Base-by-base conservation (phyloP, 108 stramenopile species). In the Aureococcus anophagefferens region DNA sequence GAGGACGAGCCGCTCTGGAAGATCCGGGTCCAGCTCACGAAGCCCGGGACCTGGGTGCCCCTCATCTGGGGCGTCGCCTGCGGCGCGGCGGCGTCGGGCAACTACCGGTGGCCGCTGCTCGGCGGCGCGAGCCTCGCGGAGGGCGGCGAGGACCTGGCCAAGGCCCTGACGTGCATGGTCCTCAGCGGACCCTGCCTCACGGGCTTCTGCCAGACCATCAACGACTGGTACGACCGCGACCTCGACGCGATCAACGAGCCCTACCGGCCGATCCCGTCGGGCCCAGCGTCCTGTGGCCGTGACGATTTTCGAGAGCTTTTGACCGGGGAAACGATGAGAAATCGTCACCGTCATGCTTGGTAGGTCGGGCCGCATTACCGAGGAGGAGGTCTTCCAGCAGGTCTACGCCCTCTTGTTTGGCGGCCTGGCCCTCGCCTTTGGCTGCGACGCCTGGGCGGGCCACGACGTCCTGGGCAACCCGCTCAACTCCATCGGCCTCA, bases 211-310 rank as follows among this genome's bases (percentile, higher is more conserved):
- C 95, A 96, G 84, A 96, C 95, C n/a, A 94, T 96, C 69, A 96
- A 96, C 79, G 95, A 96, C 76, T 96, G 95, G 95, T 94, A 96
- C 77, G 95, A 96, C 86, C 83, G 92, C 35, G 95, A 96, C 30
- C 94, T 96, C 76, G 95, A 96, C 84, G 95, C 95, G 64, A 96
- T 96, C 80, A 96, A 96, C 67, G 95, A 96, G 83, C 95, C 95
- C 14, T 90, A 96, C 79, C 85, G 95, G 65, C 95, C 95, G 4
- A 96, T 96, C 68, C 95, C 95, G 5, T 86, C 84, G 65, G n/a
- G n/a, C n/a, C n/a, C n/a, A n/a, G n/a, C n/a, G n/a, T n/a, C n/a
- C n/a, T n/a, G n/a, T n/a, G n/a, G n/a, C n/a, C n/a, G n/a, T n/a
- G n/a, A n/a, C n/a, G n/a, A n/a, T n/a, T n/a, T n/a, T n/a, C n/a